These are phyloP conservation scores for Pseudogymnoascus sp. DNA, from an alignment of 2,329 filamentous ascomycete species.

Conservation along the genomic window DNA sequence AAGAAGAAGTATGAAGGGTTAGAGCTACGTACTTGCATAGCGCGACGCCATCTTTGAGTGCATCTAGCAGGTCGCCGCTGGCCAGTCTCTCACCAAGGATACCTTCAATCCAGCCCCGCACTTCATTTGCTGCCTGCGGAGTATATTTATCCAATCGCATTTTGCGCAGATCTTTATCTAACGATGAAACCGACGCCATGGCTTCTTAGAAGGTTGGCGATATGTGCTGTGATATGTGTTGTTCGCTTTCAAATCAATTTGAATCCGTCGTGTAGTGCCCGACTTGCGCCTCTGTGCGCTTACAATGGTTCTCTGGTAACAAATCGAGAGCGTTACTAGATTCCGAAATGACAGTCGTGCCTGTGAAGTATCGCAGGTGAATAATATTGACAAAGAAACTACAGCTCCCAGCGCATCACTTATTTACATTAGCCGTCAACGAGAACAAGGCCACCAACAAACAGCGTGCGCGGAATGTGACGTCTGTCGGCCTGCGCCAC, in stretches of 20 bases:
- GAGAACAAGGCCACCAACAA: background rate
- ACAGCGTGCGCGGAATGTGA: slow-evolving; percentile 9
- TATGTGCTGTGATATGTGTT: background rate
- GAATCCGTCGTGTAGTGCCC: background rate
- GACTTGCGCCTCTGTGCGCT: background rate
- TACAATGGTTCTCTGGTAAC: background rate
- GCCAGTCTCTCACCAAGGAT: slow-evolving; percentile 67
- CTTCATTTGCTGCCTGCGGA: slow-evolving; percentile 79
- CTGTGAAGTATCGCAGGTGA: background rate
- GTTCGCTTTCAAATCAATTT: background rate
- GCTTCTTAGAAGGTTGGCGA: background rate
- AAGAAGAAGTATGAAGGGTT: background rate
- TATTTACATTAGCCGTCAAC: slow-evolving; percentile 6
- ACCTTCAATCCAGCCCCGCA: slow-evolving; percentile 76
- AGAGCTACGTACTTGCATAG: slow-evolving; percentile 70
- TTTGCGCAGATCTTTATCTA: slow-evolving; percentile 92
- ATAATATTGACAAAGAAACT: background rate
- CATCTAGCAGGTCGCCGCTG: slow-evolving; percentile 70
- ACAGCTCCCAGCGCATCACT: background rate
- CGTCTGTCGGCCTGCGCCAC: slow-evolving; percentile 7
- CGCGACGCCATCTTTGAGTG: slow-evolving; percentile 81
- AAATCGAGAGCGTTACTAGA: background rate
- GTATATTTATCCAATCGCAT: slow-evolving; percentile 91
- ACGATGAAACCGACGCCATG: slow-evolving; percentile 89
- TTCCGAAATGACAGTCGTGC: slow-evolving; percentile 2